These are phyloP conservation scores for Rhizopogon vesiculosus DNA, from an alignment of 768 basidiomycete species.

Conservation along the genomic window DNA sequence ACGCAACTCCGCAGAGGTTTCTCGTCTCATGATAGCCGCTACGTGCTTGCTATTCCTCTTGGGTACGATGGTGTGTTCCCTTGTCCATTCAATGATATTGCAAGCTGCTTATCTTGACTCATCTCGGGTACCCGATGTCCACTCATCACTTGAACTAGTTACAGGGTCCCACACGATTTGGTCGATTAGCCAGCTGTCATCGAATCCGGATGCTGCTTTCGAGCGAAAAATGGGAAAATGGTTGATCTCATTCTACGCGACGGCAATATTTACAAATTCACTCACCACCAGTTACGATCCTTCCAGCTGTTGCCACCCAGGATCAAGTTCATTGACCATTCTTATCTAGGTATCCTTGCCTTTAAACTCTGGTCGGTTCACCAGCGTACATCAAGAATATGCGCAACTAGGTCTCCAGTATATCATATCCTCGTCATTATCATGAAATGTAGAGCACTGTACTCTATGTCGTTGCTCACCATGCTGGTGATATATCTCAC, in stretches of 20 bases:
- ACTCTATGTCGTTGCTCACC: too few species aligned
- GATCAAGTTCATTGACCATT: background rate
- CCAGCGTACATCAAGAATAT: background rate
- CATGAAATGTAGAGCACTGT: background rate
- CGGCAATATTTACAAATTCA: slow-evolving; percentile 7
- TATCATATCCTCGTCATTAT: background rate
- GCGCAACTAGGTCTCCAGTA: background rate
- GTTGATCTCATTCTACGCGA: slow-evolving; percentile 8
- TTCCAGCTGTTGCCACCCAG: background rate
- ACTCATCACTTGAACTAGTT: too few species aligned
- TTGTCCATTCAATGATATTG: background rate
- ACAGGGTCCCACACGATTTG: too few species aligned
- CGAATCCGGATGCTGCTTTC: background rate
- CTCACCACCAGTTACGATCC: background rate
- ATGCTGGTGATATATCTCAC: background rate
- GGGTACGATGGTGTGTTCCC: background rate
- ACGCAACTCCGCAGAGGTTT: background rate
- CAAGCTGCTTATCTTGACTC: background rate
- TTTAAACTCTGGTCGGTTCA: background rate
- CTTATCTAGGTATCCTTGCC: background rate
- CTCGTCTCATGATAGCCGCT: background rate
- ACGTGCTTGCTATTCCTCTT: slow-evolving; percentile 2
- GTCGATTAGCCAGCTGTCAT: too few species aligned
- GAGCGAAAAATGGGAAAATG: slow-evolving; percentile 5
- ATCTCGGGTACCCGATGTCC: background rate